phyloP scores from a whole-genome alignment of 306 rosid species.

The Malus asiatica region DNA sequence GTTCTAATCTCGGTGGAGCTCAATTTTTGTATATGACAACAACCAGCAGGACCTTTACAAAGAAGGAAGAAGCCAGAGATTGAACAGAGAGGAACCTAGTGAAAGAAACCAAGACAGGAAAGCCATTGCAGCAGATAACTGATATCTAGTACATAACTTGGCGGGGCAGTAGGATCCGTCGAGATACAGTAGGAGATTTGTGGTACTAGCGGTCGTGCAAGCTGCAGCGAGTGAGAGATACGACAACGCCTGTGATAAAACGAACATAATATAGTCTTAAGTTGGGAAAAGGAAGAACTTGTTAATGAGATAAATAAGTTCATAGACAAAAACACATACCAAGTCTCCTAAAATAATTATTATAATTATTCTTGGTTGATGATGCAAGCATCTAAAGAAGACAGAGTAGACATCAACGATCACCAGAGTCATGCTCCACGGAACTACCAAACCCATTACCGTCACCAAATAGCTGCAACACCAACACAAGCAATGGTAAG shows the following conservation, averaged over 20 bases:
- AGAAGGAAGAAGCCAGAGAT: constrained; percentile 74
- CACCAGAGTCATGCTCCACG: constrained; percentile 79
- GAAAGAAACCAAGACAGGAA: constrained; percentile 86
- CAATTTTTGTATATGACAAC: constrained; percentile 14
- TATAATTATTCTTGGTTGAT: constrained; percentile 46
- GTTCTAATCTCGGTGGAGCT: constrained; percentile 22
- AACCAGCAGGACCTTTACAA: constrained; percentile 24
- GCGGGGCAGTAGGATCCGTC: constrained; percentile 37
- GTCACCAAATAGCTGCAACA: constrained; percentile 76
- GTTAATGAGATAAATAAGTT: neutral
- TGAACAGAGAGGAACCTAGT: constrained; percentile 58
- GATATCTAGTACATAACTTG: constrained; percentile 63
- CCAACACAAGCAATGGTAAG: constrained; percentile 21
- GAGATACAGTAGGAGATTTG: constrained; percentile 39
- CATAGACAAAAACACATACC: constrained; percentile 32
- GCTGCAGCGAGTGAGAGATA: constrained; percentile 72
- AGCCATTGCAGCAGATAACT: constrained; percentile 79
- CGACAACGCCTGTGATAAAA: constrained; percentile 53
- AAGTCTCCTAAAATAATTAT: constrained; percentile 60
- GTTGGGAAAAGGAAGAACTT: neutral
- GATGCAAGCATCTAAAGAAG: constrained; percentile 47
- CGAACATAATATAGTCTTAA: neutral
- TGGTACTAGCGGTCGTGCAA: constrained; percentile 65
- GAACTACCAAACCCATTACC: constrained; percentile 82
- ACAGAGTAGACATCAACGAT: constrained; percentile 73